Evolutionary conservation across 176 grass and related monocot genomes (phyloP).

Genomic region (Cenchrus americanus): DNA sequence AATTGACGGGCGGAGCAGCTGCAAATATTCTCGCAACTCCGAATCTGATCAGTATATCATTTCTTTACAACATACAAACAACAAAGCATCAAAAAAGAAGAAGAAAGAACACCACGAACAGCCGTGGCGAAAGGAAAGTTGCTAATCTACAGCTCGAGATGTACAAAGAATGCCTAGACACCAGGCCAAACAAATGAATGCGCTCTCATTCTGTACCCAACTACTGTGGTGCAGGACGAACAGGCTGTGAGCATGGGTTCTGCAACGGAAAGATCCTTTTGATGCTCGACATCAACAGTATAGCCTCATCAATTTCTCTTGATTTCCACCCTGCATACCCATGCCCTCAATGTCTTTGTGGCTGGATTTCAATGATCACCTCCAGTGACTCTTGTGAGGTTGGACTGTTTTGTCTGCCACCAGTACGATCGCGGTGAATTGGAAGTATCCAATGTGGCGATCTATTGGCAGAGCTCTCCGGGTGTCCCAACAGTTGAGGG

Average conservation of each 20-base stretch:
- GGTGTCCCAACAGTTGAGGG: constrained; percentile 40
- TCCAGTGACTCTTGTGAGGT: constrained; percentile 51
- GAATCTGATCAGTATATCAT: constrained; percentile 20
- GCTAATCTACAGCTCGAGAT: constrained; percentile 38
- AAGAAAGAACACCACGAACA: not conserved
- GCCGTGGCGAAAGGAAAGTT: not conserved
- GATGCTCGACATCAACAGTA: not conserved
- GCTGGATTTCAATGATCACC: constrained; percentile 57
- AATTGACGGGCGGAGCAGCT: constrained; percentile 10
- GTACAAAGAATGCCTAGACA: constrained; percentile 52
- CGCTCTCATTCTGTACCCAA: not conserved
- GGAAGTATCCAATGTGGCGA: constrained; percentile 68
- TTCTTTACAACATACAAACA: constrained; percentile 47
- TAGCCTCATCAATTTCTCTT: not conserved
- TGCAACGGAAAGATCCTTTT: constrained; percentile 18
- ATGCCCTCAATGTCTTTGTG: constrained; percentile 34
- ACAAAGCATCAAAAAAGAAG: constrained; percentile 8
- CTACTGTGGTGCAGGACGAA: constrained; percentile 19
- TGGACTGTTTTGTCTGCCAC: constrained; percentile 51
- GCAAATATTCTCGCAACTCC: constrained; percentile 44
- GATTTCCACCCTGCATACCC: constrained; percentile 4
- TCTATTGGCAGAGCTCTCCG: constrained; percentile 49
- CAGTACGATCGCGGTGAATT: constrained; percentile 48
- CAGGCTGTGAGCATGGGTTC: not conserved
- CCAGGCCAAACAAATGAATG: constrained; percentile 30